Evolutionary conservation across 305 asterid genomes (phyloP).

Genomic region (Ilex paraguariensis): DNA sequence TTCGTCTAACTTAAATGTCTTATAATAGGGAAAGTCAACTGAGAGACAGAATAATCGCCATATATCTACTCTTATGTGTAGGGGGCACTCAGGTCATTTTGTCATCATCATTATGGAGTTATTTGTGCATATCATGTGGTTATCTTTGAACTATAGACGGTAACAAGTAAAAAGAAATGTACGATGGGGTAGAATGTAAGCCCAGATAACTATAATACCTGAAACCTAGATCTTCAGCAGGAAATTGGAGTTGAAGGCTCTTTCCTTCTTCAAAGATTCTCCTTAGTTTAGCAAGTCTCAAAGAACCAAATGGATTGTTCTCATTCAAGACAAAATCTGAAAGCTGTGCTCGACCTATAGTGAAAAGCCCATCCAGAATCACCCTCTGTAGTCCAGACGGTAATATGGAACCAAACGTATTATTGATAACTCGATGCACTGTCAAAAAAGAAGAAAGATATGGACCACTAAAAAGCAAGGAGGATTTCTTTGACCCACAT

Average conservation of each 20-base stretch:
- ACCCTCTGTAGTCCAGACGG: conserved; percentile 61
- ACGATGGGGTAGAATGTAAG: no score
- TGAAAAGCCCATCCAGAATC: conserved; percentile 70
- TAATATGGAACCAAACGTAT: conserved; percentile 55
- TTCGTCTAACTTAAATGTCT: no score
- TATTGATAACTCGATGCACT: conserved; percentile 75
- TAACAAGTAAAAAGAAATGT: no score
- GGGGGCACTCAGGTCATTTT: no score
- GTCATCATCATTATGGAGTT: no score
- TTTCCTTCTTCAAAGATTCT: conserved; percentile 79
- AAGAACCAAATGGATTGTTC: conserved; percentile 78
- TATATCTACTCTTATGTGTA: no score
- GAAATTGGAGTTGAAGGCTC: conserved; percentile 98
- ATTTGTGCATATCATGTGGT: no score
- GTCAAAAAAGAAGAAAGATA: conserved; percentile 15
- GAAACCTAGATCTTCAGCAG: conserved; percentile 96
- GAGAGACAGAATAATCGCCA: no score
- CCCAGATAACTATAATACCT: conserved; percentile 25
- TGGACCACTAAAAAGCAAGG: neutral
- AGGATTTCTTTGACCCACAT: neutral
- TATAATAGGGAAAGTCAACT: no score
- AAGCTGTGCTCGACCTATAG: conserved; percentile 83
- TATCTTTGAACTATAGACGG: no score
- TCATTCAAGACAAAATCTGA: conserved; percentile 68
- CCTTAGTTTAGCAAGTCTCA: conserved; percentile 69